phyloP scores from a whole-genome alignment of 768 basidiomycete species.

The Xerocomellus amylosporus region DNA sequence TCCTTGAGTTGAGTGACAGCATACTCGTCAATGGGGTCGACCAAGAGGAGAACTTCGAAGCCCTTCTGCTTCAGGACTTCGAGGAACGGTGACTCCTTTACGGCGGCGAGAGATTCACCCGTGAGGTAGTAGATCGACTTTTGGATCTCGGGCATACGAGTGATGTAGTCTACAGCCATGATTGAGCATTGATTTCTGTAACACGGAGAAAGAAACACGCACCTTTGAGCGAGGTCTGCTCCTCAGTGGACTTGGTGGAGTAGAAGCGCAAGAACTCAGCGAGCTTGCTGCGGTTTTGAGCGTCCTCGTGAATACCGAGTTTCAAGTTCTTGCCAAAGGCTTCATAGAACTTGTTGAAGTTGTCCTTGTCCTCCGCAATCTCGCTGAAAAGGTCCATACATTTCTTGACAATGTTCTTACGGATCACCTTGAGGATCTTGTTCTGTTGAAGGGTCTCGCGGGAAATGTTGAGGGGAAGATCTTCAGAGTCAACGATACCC shows the following conservation, averaged over 20 bases:
- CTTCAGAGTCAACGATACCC: constrained; percentile 99
- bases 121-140: constrained; percentile 99
- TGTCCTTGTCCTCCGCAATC: constrained; percentile 99
- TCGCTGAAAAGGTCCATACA: constrained; percentile 91
- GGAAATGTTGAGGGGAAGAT: constrained; percentile 99
- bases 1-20: constrained; percentile 99
- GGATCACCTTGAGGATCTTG: constrained; percentile 99
- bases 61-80: constrained; percentile 99
- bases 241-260: constrained; percentile 92
- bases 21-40: constrained; percentile 99
- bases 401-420: constrained; percentile 99
- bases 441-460: constrained; percentile 99
- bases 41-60: constrained; percentile 95
- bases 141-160: constrained; percentile 98
- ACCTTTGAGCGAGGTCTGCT: constrained; percentile 93
- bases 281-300: constrained; percentile 98
- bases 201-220: constrained; percentile 15
- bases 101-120: constrained; percentile 90
- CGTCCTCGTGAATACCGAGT: constrained; percentile 98
- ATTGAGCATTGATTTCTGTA: not conserved
- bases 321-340: constrained; percentile 99
- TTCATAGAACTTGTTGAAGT: constrained; percentile 95
- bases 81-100: constrained; percentile 95
- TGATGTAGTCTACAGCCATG: constrained; percentile 80
- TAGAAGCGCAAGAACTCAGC: constrained; percentile 98